Evolutionary conservation across 2,329 filamentous ascomycete genomes (phyloP).

Genomic region (Leptographium galeiforme): DNA sequence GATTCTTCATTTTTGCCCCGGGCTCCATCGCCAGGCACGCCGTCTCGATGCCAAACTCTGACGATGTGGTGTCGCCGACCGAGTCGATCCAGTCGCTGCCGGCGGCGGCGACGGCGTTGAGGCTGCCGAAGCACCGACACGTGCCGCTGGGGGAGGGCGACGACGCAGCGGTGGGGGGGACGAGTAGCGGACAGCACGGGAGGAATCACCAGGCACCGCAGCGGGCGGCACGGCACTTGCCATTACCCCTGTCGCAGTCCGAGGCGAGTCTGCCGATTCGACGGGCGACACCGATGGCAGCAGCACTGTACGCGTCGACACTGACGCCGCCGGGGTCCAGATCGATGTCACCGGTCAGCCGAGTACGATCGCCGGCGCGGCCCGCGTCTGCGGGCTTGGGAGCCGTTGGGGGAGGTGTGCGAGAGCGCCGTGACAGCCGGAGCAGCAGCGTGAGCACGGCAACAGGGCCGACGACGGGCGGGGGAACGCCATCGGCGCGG

Average conservation of each 20-base stretch:
- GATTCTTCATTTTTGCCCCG: too few relatives aligned
- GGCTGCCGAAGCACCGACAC: conserved; percentile 35
- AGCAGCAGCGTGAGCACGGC: background rate
- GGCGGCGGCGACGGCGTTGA: conserved; percentile 46
- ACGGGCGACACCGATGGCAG: conserved; percentile 41
- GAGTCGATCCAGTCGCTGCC: conserved; percentile 59
- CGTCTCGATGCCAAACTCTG: conserved; percentile 52
- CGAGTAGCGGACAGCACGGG: conserved; percentile 18
- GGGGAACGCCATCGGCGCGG: conserved; percentile 23
- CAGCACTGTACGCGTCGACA: conserved; percentile 52
- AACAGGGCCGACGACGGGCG: conserved; percentile 15
- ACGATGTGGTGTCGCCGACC: conserved; percentile 49
- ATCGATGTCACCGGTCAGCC: conserved; percentile 52
- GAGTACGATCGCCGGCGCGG: conserved; percentile 38
- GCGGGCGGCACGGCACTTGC: background rate
- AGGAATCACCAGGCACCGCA: too few relatives aligned
- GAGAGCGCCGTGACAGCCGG: background rate
- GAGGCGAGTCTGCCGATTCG: conserved; percentile 37
- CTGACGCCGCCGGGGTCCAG: conserved; percentile 55
- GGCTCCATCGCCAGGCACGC: background rate
- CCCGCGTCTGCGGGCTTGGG: background rate
- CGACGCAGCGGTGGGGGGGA: conserved; percentile 13
- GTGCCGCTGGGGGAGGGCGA: background rate
- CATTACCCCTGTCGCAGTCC: conserved; percentile 32
- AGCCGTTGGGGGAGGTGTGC: too few relatives aligned